These are phyloP conservation scores for Clitopilus passeckerianus DNA, from an alignment of 768 basidiomycete genomes.

Conservation along the genomic window DNA sequence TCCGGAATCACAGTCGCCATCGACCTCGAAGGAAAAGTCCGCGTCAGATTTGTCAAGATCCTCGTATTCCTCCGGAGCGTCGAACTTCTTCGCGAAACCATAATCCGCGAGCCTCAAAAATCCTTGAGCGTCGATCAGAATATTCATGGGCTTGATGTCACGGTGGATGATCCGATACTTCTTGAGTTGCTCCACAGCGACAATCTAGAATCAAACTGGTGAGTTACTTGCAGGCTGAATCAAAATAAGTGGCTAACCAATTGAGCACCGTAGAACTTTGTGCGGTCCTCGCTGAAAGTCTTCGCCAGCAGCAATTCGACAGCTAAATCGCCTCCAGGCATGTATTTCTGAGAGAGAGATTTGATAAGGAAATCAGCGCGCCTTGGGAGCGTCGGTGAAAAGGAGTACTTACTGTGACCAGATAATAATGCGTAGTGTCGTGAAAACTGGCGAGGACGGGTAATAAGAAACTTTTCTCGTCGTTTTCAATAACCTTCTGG, in stretches of 20 bases:
- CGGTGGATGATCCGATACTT: background rate
- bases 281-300: background rate
- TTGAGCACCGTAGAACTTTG: background rate
- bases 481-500: slow-evolving; percentile 5
- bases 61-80: background rate
- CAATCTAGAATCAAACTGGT: background rate
- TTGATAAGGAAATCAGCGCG: too few species aligned
- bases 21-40: background rate
- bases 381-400: background rate
- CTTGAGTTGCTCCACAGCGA: background rate
- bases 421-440: slow-evolving; percentile 14
- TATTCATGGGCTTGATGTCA: background rate
- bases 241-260: background rate
- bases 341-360: slow-evolving; percentile 13
- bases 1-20: background rate
- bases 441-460: slow-evolving; percentile 16
- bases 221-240: background rate
- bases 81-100: background rate
- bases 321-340: slow-evolving; percentile 14
- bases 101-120: background rate
- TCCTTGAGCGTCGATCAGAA: background rate
- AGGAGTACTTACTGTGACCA: slow-evolving; percentile 14
- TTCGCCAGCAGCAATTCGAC: slow-evolving; percentile 1
- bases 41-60: background rate
- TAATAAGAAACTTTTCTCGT: slow-evolving; percentile 9